These are phyloP conservation scores for Mortierella sp. DNA, from an alignment of 371 early-diverging fungal genomes.

Conservation along the genomic window DNA sequence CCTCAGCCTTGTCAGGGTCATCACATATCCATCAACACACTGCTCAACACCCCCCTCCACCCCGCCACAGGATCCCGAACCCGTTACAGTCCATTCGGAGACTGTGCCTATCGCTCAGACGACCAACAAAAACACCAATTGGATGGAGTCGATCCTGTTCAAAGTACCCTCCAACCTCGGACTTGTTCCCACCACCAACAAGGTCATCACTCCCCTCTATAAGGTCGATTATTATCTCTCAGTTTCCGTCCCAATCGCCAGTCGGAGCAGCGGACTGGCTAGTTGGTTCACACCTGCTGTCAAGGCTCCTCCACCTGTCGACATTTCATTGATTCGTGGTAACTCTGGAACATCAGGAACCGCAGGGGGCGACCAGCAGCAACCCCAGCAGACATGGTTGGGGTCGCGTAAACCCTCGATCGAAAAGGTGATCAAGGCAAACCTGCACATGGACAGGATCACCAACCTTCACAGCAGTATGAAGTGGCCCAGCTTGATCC, in stretches of 20 bases:
- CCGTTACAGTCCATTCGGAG: constrained; percentile 37
- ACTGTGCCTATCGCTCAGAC: constrained; percentile 36
- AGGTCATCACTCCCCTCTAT: constrained; percentile 49
- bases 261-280: constrained; percentile 36
- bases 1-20: constrained; percentile 41
- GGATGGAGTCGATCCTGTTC: constrained; percentile 41
- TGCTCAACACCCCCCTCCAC: constrained; percentile 12
- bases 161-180: constrained; percentile 37
- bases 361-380: constrained; percentile 3
- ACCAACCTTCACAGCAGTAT: constrained; percentile 36
- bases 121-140: constrained; percentile 43
- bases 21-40: constrained; percentile 28
- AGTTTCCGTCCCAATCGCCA: constrained; percentile 38
- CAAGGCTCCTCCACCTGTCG: constrained; percentile 45
- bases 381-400: neutral
- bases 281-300: constrained; percentile 52
- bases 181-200: constrained; percentile 55
- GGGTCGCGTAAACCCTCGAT: constrained; percentile 33
- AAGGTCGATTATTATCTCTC: constrained; percentile 55
- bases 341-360: constrained; percentile 7
- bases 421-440: constrained; percentile 38
- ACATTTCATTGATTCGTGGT: constrained; percentile 41
- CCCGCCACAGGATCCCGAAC: constrained; percentile 22
- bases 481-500: constrained; percentile 54
- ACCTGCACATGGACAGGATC: constrained; percentile 42